Evolutionary conservation across 148 eudicot species (phyloP).

Genomic region (Chenopodium berlandieri): DNA sequence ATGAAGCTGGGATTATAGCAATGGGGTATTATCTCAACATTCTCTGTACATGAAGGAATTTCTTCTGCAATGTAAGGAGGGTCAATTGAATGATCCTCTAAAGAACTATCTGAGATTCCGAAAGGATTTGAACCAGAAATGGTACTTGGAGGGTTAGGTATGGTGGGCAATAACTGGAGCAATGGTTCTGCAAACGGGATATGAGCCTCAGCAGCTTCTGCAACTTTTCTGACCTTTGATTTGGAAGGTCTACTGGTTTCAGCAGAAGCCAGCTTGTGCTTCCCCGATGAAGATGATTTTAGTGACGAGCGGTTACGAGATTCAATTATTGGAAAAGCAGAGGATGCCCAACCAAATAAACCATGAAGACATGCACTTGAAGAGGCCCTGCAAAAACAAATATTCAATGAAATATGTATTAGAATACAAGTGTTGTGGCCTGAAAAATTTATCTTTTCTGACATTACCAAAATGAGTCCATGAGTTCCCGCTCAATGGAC

Average conservation of each 20-base stretch:
- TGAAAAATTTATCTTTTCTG: not conserved
- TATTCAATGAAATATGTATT: not conserved
- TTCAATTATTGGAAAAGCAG: constrained; percentile 50
- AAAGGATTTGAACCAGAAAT: constrained; percentile 29
- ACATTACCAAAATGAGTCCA: not conserved
- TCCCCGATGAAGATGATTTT: constrained; percentile 53
- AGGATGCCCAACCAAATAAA: constrained; percentile 45
- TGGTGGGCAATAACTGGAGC: constrained; percentile 23
- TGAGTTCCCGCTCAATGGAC: not conserved
- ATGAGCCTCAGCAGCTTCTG: constrained; percentile 38
- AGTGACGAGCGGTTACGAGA: constrained; percentile 34
- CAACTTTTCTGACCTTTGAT: constrained; percentile 61
- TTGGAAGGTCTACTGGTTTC: constrained; percentile 57
- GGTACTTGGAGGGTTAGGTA: constrained; percentile 11
- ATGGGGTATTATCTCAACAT: constrained; percentile 37
- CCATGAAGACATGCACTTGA: constrained; percentile 46
- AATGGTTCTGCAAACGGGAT: constrained; percentile 31
- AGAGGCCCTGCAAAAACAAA: constrained; percentile 41
- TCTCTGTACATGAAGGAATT: constrained; percentile 14
- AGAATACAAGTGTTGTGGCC: not conserved
- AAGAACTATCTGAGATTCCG: constrained; percentile 27
- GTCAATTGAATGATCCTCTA: constrained; percentile 21
- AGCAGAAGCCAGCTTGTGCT: constrained; percentile 56
- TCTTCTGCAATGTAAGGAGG: constrained; percentile 24
- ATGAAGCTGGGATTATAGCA: constrained; percentile 42